Evolutionary conservation across 352 stramenopile genomes (phyloP).

Genomic region (Phytopythium oedochilum): DNA sequence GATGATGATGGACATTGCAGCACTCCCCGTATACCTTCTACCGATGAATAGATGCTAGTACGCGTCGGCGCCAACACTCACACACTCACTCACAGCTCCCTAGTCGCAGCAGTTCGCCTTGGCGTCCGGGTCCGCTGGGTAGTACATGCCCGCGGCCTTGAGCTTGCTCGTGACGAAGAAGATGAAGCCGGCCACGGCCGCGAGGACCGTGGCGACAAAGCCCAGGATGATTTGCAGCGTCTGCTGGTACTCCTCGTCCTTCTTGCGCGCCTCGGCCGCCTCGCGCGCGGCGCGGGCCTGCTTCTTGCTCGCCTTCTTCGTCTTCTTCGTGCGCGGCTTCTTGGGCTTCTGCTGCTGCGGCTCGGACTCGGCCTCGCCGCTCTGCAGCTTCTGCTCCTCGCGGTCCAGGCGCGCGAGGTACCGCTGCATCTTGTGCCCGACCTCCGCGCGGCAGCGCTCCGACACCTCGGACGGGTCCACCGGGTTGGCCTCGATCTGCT

Average conservation of each 20-base stretch:
- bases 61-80: background rate
- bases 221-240: constrained; percentile 65
- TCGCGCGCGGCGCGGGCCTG: constrained; percentile 44
- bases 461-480: constrained; percentile 56
- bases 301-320: constrained; percentile 70
- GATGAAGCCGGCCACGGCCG: constrained; percentile 41
- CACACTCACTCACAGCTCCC: background rate
- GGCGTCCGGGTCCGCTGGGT: constrained; percentile 42
- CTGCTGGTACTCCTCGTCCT: constrained; percentile 60
- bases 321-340: constrained; percentile 45
- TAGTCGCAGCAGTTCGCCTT: constrained; percentile 59
- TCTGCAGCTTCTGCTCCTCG: constrained; percentile 25
- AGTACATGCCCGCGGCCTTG: constrained; percentile 78
- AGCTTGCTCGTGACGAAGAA: constrained; percentile 85
- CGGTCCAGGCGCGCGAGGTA: constrained; percentile 49
- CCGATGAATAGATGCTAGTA: background rate
- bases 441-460: constrained; percentile 52
- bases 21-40: background rate
- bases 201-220: constrained; percentile 65
- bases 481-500: constrained; percentile 69
- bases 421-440: constrained; percentile 55
- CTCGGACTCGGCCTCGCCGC: constrained; percentile 19
- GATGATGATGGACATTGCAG: background rate
- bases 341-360: constrained; percentile 27
- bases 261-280: constrained; percentile 51